Conservation (phyloP, 352 stramenopile genomes). For the Pythium graminicola region DNA sequence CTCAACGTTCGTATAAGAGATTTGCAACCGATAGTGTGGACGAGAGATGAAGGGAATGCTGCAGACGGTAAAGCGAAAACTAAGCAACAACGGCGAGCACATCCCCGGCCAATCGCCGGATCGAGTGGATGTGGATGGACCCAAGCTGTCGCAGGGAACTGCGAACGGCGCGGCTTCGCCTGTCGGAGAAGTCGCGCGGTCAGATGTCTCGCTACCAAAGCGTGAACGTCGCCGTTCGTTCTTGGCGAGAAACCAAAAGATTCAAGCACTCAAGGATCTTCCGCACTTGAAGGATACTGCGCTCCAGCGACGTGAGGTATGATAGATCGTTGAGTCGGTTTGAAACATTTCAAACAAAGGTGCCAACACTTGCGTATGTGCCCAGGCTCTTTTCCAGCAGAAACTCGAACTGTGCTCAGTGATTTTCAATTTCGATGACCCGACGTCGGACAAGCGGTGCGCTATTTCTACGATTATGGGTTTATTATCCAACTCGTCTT, state of each 20-base stretch:
- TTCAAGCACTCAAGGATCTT: slow-evolving; percentile 79
- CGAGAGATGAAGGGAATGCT: slow-evolving; percentile 86
- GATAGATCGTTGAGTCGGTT: no score
- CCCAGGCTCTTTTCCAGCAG: slow-evolving; percentile 91
- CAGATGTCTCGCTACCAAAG: slow-evolving; percentile 77
- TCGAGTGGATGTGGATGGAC: slow-evolving; percentile 55
- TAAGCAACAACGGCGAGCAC: slow-evolving; percentile 79
- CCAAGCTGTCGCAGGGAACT: slow-evolving; percentile 20
- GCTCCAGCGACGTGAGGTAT: slow-evolving; percentile 59
- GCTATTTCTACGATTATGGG: background rate
- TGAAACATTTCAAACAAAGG: no score
- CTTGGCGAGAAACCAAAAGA: slow-evolving; percentile 80
- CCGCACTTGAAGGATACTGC: slow-evolving; percentile 83
- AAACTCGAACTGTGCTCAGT: slow-evolving; percentile 95
- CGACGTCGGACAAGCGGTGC: slow-evolving; percentile 89
- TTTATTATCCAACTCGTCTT: background rate
- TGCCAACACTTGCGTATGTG: no score
- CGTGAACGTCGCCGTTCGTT: slow-evolving; percentile 77
- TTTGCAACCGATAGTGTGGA: slow-evolving; percentile 17
- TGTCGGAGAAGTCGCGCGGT: slow-evolving; percentile 64
- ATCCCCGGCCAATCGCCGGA: slow-evolving; percentile 44
- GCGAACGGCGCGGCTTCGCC: slow-evolving; percentile 32
- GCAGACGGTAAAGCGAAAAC: slow-evolving; percentile 85
- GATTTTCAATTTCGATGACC: slow-evolving; percentile 97
- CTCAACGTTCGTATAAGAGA: slow-evolving; percentile 15